Percentiles rank a stretch among this genome's conserved stretches.
phyloP scores from a whole-genome alignment of 129 eudicot genomes.

The Chrysanthemum seticuspe region DNA sequence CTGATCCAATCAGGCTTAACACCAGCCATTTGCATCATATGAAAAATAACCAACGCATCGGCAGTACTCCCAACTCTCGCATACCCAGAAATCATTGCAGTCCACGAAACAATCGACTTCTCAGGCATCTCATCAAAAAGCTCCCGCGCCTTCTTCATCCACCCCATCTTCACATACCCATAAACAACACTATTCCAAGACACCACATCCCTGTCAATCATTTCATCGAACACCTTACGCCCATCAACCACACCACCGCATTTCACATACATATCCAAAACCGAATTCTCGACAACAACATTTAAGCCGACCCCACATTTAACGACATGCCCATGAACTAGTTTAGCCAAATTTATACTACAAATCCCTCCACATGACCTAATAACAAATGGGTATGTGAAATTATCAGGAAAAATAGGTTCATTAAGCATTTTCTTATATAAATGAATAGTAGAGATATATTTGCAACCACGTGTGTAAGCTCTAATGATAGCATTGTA shows the following conservation, averaged over 20 bases:
- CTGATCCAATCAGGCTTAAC: constrained; percentile 68
- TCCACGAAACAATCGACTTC: constrained; percentile 60
- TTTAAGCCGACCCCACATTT: constrained; percentile 39
- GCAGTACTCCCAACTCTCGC: constrained; percentile 34
- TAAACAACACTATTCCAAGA: constrained; percentile 60
- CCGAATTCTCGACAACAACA: constrained; percentile 39
- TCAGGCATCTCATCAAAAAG: constrained; percentile 57
- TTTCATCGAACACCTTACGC: constrained; percentile 54
- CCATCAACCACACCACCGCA: constrained; percentile 46
- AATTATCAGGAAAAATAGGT: constrained; percentile 43
- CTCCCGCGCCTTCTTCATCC: constrained; percentile 44
- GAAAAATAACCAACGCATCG: constrained; percentile 48
- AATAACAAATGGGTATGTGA: constrained; percentile 64
- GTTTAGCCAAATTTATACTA: constrained; percentile 39
- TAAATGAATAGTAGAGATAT: constrained; percentile 29
- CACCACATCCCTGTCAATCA: constrained; percentile 57
- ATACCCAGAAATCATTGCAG: constrained; percentile 34
- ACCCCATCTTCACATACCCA: constrained; percentile 54
- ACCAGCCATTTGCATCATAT: constrained; percentile 53
- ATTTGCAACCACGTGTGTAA: constrained; percentile 36
- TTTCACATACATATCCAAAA: constrained; percentile 56
- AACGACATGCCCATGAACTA: constrained; percentile 53
- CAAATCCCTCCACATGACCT: constrained; percentile 55
- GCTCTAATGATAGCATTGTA: constrained; percentile 62
- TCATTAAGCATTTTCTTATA: constrained; percentile 52